These are phyloP conservation scores for Artomyces pyxidatus DNA, from an alignment of 768 basidiomycete genomes.

Conservation along the genomic window DNA sequence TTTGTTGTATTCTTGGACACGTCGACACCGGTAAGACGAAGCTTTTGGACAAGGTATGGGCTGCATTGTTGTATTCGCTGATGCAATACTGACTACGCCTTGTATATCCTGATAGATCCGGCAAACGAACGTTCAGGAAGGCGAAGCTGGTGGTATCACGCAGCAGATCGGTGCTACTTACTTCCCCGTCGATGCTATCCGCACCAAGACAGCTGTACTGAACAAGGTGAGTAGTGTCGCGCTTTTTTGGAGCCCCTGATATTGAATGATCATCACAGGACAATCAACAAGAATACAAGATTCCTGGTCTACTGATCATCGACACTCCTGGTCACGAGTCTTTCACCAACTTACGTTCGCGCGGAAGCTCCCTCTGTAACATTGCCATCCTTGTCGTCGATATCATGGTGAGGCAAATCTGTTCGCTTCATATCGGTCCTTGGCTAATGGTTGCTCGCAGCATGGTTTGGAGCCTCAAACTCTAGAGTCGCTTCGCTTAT, in stretches of 20 bases:
- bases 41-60: slow-evolving; percentile 80
- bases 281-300: slow-evolving; percentile 83
- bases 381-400: slow-evolving; percentile 99
- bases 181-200: slow-evolving; percentile 94
- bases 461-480: slow-evolving; percentile 99
- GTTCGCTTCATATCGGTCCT: slow-evolving; percentile 1
- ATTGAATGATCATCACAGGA: slow-evolving; percentile 36
- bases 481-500: slow-evolving; percentile 85
- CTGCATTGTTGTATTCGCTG: too few relatives aligned
- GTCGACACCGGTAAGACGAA: slow-evolving; percentile 99
- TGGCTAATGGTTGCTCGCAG: slow-evolving; percentile 29
- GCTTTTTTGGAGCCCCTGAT: neutral
- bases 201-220: slow-evolving; percentile 87
- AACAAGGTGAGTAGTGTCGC: slow-evolving; percentile 51
- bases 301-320: slow-evolving; percentile 92
- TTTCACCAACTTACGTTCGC: slow-evolving; percentile 91
- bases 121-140: slow-evolving; percentile 99
- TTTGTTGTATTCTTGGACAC: slow-evolving; percentile 98
- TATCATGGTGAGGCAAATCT: slow-evolving; percentile 63
- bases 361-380: slow-evolving; percentile 96
- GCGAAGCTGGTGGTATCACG: slow-evolving; percentile 99
- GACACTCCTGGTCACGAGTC: slow-evolving; percentile 99
- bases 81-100: too few relatives aligned
- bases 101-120: too few relatives aligned
- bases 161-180: slow-evolving; percentile 99